phyloP scores from a whole-genome alignment of 208 protist genomes.

The Acanthamoeba divionensis region DNA sequence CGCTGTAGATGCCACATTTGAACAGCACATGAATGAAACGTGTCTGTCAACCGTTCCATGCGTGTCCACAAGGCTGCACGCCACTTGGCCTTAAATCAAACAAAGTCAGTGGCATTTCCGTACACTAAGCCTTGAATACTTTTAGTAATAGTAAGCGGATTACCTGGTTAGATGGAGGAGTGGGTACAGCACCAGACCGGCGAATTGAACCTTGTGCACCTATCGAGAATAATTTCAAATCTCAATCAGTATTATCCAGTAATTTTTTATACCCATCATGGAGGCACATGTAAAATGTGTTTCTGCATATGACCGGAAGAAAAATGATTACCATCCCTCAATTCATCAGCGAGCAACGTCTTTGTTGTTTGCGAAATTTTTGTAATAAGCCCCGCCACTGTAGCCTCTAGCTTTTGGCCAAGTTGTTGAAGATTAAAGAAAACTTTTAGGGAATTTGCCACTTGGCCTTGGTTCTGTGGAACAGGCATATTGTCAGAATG shows the following conservation, averaged over 20 bases:
- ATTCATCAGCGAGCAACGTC: neutral
- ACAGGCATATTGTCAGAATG: no score
- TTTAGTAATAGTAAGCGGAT: no score
- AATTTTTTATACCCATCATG: no score
- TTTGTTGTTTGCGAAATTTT: constrained; percentile 41
- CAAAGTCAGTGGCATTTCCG: no score
- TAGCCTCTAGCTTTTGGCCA: constrained; percentile 25
- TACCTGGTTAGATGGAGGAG: no score
- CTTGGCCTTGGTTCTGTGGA: constrained; percentile 58
- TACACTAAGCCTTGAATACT: no score
- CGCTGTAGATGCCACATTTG: constrained; percentile 67
- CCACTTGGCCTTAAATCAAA: constrained; percentile 15
- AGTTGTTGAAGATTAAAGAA: constrained; percentile 64
- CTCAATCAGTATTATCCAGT: no score
- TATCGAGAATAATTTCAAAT: no score
- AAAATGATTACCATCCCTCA: neutral
- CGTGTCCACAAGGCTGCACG: constrained; percentile 3
- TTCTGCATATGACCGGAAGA: no score
- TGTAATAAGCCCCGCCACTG: neutral
- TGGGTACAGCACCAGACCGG: no score
- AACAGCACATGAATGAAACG: constrained; percentile 45
- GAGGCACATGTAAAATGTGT: no score
- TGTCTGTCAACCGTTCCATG: constrained; percentile 43
- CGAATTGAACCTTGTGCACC: no score
- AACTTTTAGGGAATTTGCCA: constrained; percentile 56